Percentiles rank a stretch among this genome's conserved stretches.
These are phyloP conservation scores for Apostasia ramifera DNA, from an alignment of 106 monocot species.

Conservation along the genomic window DNA sequence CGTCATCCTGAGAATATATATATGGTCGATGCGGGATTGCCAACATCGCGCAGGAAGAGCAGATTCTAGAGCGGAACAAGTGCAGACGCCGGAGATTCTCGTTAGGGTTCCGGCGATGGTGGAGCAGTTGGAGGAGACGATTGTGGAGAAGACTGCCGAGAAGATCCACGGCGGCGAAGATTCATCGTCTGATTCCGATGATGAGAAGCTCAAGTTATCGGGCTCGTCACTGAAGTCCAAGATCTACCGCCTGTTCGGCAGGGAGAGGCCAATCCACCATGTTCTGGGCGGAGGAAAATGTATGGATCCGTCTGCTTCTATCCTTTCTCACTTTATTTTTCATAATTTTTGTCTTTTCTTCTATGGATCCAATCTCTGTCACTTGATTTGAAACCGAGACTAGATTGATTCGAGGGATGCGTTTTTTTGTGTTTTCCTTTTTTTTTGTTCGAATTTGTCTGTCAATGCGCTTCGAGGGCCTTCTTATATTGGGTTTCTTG, in stretches of 20 bases:
- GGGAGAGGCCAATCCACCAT: conserved; percentile 59
- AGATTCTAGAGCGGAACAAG: not conserved
- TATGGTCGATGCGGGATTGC: too few relatives aligned
- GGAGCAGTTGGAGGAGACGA: conserved; percentile 18
- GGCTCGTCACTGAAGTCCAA: conserved; percentile 29
- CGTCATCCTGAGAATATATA: too few relatives aligned
- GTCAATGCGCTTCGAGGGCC: too few relatives aligned
- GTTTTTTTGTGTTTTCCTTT: too few relatives aligned
- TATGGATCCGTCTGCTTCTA: conserved; percentile 5
- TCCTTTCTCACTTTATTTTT: not conserved
- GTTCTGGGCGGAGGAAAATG: conserved; percentile 62
- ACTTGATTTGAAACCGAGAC: too few relatives aligned
- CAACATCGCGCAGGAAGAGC: not conserved
- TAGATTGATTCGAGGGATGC: too few relatives aligned
- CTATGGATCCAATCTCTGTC: too few relatives aligned
- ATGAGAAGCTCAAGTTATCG: conserved; percentile 19
- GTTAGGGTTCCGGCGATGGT: conserved; percentile 14
- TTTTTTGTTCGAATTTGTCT: too few relatives aligned
- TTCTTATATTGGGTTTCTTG: too few relatives aligned
- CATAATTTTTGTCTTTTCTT: too few relatives aligned
- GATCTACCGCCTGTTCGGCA: conserved; percentile 54
- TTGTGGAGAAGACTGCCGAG: conserved; percentile 38
- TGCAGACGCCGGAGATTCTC: not conserved
- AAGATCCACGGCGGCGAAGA: conserved; percentile 24
- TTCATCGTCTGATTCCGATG: conserved; percentile 34